phyloP scores from a whole-genome alignment of 192 early-diverging fungal genomes.

The Umbelopsis sp. region DNA sequence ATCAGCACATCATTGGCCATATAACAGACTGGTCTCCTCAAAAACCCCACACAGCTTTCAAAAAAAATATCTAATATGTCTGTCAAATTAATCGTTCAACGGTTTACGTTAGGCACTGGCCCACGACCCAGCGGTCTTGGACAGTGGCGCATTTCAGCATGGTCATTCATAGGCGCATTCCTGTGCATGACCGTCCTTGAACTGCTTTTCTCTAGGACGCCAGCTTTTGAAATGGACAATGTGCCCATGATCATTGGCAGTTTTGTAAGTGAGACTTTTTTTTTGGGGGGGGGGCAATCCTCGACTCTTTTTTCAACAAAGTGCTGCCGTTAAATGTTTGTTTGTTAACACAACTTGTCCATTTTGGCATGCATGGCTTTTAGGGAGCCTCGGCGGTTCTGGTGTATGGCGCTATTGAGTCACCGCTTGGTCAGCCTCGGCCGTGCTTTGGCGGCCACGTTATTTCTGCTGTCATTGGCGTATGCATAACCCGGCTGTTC shows the following conservation, averaged over 20 bases:
- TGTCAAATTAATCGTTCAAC: background rate
- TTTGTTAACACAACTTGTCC: background rate
- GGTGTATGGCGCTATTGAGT: slow-evolving; percentile 62
- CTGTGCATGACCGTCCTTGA: slow-evolving; percentile 28
- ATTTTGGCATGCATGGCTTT: slow-evolving; percentile 21
- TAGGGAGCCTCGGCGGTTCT: slow-evolving; percentile 65
- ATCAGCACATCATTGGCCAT: no score
- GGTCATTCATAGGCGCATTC: slow-evolving; percentile 38
- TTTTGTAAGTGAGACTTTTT: slow-evolving; percentile 35
- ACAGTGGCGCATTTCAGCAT: slow-evolving; percentile 29
- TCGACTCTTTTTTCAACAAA: background rate
- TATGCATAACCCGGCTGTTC: slow-evolving; percentile 47
- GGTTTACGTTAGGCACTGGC: background rate
- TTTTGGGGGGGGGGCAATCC: slow-evolving; percentile 6
- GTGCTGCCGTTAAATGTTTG: no score
- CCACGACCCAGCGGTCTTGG: background rate
- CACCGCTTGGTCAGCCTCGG: slow-evolving; percentile 63
- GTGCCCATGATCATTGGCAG: slow-evolving; percentile 33
- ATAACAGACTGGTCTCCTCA: no score
- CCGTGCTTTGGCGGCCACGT: slow-evolving; percentile 51
- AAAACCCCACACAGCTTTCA: background rate
- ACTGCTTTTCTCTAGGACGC: slow-evolving; percentile 25
- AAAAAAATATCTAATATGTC: background rate
- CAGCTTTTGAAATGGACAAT: slow-evolving; percentile 19
- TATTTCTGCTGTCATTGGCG: slow-evolving; percentile 46